phyloP scores from a whole-genome alignment of 495 filamentous ascomycete species.

The Mytilinidion resinicola region DNA sequence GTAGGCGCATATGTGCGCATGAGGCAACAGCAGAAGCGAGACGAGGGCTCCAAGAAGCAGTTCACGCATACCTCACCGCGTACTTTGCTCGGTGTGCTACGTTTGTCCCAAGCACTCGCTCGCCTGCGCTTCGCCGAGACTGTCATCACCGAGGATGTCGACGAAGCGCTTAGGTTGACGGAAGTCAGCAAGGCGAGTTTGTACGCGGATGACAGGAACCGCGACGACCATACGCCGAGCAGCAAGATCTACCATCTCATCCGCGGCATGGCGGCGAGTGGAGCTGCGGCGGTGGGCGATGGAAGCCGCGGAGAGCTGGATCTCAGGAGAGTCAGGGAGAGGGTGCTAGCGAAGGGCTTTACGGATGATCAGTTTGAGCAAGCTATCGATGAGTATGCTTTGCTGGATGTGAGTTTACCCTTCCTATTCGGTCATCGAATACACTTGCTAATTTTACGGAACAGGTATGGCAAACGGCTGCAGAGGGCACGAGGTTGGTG shows the following conservation, averaged over 20 bases:
- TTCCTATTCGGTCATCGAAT: neutral
- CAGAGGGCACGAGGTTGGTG: slow-evolving; percentile 75
- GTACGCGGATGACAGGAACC: slow-evolving; percentile 55
- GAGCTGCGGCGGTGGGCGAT: slow-evolving; percentile 67
- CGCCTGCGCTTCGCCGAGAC: slow-evolving; percentile 77
- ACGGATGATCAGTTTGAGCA: slow-evolving; percentile 84
- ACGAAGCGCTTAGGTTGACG: slow-evolving; percentile 84
- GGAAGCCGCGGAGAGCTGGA: slow-evolving; percentile 71
- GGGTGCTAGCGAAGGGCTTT: slow-evolving; percentile 93
- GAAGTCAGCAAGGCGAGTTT: slow-evolving; percentile 88
- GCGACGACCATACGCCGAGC: slow-evolving; percentile 68
- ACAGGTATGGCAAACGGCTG: slow-evolving; percentile 92
- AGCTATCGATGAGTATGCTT: slow-evolving; percentile 83
- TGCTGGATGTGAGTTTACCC: slow-evolving; percentile 67
- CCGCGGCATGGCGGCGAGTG: slow-evolving; percentile 72
- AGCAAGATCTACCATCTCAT: slow-evolving; percentile 93
- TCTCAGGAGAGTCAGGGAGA: slow-evolving; percentile 76
- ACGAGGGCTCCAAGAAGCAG: slow-evolving; percentile 79
- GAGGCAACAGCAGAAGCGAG: slow-evolving; percentile 78
- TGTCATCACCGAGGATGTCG: slow-evolving; percentile 87
- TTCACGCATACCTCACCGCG: slow-evolving; percentile 91
- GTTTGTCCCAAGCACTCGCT: slow-evolving; percentile 91
- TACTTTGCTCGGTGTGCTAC: slow-evolving; percentile 85
- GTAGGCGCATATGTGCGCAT: slow-evolving; percentile 91
- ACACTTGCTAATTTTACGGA: slow-evolving; percentile 22